Conservation (phyloP, 2,329 filamentous ascomycete genomes). For the Ciborinia camelliae region DNA sequence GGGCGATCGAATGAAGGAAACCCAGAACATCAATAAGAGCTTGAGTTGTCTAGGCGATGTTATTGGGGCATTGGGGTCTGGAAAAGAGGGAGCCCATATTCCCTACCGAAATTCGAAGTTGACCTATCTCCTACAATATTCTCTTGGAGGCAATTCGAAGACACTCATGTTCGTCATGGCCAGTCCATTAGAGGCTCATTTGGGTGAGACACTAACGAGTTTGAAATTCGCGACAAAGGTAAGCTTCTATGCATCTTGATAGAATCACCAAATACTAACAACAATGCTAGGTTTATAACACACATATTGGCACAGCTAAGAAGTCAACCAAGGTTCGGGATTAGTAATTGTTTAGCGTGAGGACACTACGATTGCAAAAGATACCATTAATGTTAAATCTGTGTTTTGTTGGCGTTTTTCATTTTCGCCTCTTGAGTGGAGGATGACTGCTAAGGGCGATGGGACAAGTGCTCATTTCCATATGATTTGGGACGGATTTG, state of each 20-base stretch:
- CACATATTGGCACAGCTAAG: constrained; percentile 87
- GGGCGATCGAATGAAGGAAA: constrained; percentile 86
- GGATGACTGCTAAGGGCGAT: constrained; percentile 11
- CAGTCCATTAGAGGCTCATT: constrained; percentile 82
- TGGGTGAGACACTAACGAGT: constrained; percentile 91
- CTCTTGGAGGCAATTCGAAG: constrained; percentile 90
- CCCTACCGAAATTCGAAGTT: constrained; percentile 97
- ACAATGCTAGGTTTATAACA: constrained; percentile 67
- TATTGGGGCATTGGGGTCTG: constrained; percentile 84
- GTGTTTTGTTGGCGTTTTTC: constrained; percentile 16
- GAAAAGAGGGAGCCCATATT: constrained; percentile 73
- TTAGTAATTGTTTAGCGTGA: constrained; percentile 8
- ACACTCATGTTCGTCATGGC: constrained; percentile 99
- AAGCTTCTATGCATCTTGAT: constrained; percentile 32
- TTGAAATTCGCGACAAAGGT: constrained; percentile 95
- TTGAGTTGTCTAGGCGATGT: constrained; percentile 91
- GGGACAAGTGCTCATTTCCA: constrained; percentile 10
- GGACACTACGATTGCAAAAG: constrained; percentile 12
- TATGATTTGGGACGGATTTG: not conserved
- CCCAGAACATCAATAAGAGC: constrained; percentile 95
- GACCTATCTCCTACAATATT: constrained; percentile 92
- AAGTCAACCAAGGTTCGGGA: constrained; percentile 60
- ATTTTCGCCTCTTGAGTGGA: constrained; percentile 1
- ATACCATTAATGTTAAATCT: constrained; percentile 17
- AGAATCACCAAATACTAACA: constrained; percentile 23